Conservation (phyloP, 495 filamentous ascomycete genomes). For the Trichoderma parareesei region DNA sequence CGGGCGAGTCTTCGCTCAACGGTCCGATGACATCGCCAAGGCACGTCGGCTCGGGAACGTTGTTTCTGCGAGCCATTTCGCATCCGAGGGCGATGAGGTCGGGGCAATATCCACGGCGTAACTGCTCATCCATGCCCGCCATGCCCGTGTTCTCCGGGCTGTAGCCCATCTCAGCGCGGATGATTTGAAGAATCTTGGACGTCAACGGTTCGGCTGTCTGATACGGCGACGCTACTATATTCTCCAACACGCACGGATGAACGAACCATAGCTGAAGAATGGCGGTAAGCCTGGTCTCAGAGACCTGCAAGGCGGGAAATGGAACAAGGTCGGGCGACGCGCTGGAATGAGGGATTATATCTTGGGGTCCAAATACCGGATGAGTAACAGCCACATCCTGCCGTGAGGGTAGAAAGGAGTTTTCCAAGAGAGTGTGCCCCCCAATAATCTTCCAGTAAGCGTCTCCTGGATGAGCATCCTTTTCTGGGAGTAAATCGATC, state of each 20-base stretch:
- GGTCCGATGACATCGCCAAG: not conserved
- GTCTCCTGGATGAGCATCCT: not conserved
- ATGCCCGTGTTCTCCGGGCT: slow-evolving; percentile 1
- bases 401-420: not conserved
- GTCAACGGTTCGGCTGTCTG: slow-evolving; percentile 1
- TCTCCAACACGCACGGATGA: slow-evolving; percentile 11
- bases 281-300: not conserved
- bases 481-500: slow-evolving; percentile 25
- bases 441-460: slow-evolving; percentile 11
- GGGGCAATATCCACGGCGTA: not conserved
- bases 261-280: slow-evolving; percentile 14
- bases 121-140: slow-evolving; percentile 15
- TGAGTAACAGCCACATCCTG: slow-evolving; percentile 4
- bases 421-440: not conserved
- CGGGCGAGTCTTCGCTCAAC: not conserved
- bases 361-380: not conserved
- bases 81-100: slow-evolving; percentile 12
- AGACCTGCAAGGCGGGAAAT: not conserved
- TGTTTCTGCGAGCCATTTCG: not conserved
- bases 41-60: not conserved
- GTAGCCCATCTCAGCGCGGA: slow-evolving; percentile 14
- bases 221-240: slow-evolving; percentile 5
- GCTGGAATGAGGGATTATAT: not conserved
- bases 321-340: not conserved
- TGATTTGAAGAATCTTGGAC: slow-evolving; percentile 5